Percentiles rank a stretch among this genome's conserved stretches.
Evolutionary conservation across 805 yeast species (phyloP).

Genomic region (Lipomyces lipofer): DNA sequence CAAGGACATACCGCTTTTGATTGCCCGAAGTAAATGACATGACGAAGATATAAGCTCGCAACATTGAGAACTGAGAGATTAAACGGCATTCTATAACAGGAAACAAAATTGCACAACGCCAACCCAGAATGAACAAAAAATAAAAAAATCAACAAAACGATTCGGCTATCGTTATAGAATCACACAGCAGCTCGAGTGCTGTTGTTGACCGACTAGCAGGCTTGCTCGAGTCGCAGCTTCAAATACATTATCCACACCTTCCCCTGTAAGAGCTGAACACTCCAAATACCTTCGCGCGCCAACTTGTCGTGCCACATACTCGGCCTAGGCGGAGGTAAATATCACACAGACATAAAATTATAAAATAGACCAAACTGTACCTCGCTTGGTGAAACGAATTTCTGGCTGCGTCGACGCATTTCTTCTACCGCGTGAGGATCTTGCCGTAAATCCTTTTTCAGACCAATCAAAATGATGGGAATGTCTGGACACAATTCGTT

Average conservation of each 20-base stretch:
- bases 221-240: constrained; percentile 88
- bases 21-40: background rate
- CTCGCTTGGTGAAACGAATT: constrained; percentile 41
- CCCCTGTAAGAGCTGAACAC: constrained; percentile 90
- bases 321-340: constrained; percentile 49
- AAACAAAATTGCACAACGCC: background rate
- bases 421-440: constrained; percentile 41
- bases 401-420: constrained; percentile 51
- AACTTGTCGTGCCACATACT: constrained; percentile 67
- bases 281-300: constrained; percentile 85
- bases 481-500: constrained; percentile 74
- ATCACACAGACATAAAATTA: too few relatives aligned
- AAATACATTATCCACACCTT: constrained; percentile 91
- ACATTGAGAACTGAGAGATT: background rate
- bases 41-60: background rate
- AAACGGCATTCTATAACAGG: background rate
- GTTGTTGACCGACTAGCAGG: constrained; percentile 55
- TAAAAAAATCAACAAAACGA: background rate
- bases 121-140: background rate
- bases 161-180: constrained; percentile 34
- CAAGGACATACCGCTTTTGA: background rate
- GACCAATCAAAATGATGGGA: constrained; percentile 76
- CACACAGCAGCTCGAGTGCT: constrained; percentile 47
- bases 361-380: background rate
- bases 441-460: constrained; percentile 76